These are phyloP conservation scores for Lathyrus sativus DNA, from an alignment of 306 rosid species.

Conservation along the genomic window DNA sequence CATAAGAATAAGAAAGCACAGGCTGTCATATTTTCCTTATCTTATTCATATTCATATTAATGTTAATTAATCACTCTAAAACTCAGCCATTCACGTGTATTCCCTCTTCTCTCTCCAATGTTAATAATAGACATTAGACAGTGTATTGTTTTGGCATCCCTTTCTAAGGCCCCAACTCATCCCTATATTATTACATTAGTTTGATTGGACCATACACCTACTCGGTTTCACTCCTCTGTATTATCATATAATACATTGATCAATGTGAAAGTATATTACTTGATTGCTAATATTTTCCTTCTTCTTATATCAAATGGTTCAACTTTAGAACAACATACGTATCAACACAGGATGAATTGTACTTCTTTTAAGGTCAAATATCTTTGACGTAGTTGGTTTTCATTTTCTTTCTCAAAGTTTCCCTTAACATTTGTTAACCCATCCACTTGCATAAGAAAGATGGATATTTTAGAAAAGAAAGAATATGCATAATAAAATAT, in stretches of 20 bases:
- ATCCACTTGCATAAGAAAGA: neutral
- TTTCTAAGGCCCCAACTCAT: slow-evolving; percentile 53
- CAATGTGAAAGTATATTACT: slow-evolving; percentile 19
- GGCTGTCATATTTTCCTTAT: slow-evolving; percentile 64
- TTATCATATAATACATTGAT: slow-evolving; percentile 30
- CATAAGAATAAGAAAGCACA: slow-evolving; percentile 36
- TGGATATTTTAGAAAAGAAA: neutral
- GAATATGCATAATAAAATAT: too few relatives aligned
- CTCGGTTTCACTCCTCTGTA: slow-evolving; percentile 37
- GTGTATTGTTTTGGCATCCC: slow-evolving; percentile 35
- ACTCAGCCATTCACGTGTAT: slow-evolving; percentile 63
- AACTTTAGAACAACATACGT: slow-evolving; percentile 43
- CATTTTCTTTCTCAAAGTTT: neutral
- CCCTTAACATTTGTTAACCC: neutral
- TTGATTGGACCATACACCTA: slow-evolving; percentile 42
- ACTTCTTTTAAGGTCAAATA: slow-evolving; percentile 42
- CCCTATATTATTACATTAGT: slow-evolving; percentile 34
- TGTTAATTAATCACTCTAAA: neutral
- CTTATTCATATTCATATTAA: slow-evolving; percentile 30
- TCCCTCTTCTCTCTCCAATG: slow-evolving; percentile 43
- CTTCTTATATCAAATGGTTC: slow-evolving; percentile 25
- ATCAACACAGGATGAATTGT: slow-evolving; percentile 3
- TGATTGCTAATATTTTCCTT: slow-evolving; percentile 8
- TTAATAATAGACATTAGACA: slow-evolving; percentile 46
- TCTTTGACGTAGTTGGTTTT: neutral